phyloP scores from a whole-genome alignment of 345 rosid species.

The Euphorbia lathyris region DNA sequence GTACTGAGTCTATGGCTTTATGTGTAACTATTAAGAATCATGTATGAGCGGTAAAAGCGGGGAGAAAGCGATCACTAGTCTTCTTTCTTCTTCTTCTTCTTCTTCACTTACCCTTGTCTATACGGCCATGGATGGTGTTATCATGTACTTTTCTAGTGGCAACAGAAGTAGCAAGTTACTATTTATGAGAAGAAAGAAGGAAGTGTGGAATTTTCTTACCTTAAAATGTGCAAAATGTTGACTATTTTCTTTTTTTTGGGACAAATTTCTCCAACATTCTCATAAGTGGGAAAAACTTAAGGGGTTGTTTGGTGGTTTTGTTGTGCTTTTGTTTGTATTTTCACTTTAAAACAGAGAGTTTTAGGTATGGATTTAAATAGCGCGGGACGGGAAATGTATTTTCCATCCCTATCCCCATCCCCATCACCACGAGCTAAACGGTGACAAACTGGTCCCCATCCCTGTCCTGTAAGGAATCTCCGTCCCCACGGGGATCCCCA shows the following conservation, averaged over 20 bases:
- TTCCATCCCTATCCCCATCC: too few relatives aligned
- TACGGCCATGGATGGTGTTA: background rate
- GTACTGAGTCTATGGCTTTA: slow-evolving; percentile 5
- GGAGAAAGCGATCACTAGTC: background rate
- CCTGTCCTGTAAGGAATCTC: too few relatives aligned
- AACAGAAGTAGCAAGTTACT: background rate
- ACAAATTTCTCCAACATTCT: background rate
- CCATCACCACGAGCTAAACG: too few relatives aligned
- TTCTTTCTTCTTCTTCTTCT: too few relatives aligned
- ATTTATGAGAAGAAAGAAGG: background rate
- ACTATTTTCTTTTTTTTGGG: background rate
- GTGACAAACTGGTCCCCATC: too few relatives aligned
- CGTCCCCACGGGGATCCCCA: too few relatives aligned
- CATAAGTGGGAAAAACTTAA: background rate
- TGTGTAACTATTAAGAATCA: background rate
- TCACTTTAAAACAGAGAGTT: too few relatives aligned
- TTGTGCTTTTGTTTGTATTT: too few relatives aligned
- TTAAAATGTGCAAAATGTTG: slow-evolving; percentile 4
- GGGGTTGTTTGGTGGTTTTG: too few relatives aligned
- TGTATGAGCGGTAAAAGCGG: slow-evolving; percentile 25
- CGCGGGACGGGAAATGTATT: too few relatives aligned
- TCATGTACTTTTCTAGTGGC: background rate
- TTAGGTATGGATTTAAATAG: too few relatives aligned
- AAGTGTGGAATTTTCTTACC: background rate
- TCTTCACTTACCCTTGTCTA: background rate